phyloP scores from a whole-genome alignment of 2,329 filamentous ascomycete species.

The Aspergillus aculeatus region DNA sequence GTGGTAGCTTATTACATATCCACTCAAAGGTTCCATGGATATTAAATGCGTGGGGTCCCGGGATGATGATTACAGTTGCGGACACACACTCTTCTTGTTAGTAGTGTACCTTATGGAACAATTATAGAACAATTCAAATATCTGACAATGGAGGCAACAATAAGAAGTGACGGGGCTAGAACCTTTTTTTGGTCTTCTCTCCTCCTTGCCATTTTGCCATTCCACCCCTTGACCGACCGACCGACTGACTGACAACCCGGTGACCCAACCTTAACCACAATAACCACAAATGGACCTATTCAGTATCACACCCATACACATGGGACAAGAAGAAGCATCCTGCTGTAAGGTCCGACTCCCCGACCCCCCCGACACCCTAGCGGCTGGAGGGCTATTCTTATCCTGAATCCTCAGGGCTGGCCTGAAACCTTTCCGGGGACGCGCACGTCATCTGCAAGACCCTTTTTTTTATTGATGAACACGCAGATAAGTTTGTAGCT shows the following conservation, averaged over 20 bases:
- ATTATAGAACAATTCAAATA: too few relatives aligned
- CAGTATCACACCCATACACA: not conserved
- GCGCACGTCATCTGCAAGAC: not conserved
- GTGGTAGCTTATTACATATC: not conserved
- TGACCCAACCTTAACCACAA: too few relatives aligned
- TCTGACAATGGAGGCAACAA: too few relatives aligned
- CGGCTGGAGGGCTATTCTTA: not conserved
- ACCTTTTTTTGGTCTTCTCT: too few relatives aligned
- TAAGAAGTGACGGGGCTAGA: too few relatives aligned
- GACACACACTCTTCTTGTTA: not conserved
- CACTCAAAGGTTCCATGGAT: slow-evolving; percentile 2
- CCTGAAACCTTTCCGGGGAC: not conserved
- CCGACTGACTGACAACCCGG: too few relatives aligned
- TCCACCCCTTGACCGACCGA: too few relatives aligned
- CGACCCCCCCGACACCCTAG: not conserved
- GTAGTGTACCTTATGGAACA: not conserved
- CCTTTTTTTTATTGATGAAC: not conserved
- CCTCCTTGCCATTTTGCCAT: too few relatives aligned
- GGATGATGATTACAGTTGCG: not conserved
- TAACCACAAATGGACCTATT: too few relatives aligned
- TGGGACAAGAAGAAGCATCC: not conserved
- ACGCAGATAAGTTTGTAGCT: too few relatives aligned
- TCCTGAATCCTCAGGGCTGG: not conserved
- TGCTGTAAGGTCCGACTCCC: not conserved
- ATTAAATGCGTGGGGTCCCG: not conserved